phyloP scores from a whole-genome alignment of 176 grass and related monocot species.

The Calamus simplicifolius region DNA sequence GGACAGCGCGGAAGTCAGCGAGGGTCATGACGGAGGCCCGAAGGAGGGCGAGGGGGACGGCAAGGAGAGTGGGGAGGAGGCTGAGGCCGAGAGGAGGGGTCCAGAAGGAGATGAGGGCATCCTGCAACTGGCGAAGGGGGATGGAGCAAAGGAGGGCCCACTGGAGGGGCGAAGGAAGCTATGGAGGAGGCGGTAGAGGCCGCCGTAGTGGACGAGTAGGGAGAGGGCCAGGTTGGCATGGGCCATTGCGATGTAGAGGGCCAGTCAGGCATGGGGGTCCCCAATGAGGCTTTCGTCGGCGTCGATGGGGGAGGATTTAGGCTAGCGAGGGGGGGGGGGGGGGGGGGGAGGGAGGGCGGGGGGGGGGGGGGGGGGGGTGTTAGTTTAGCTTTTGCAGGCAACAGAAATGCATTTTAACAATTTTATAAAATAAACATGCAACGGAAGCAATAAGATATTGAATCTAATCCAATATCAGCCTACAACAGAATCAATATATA shows the following conservation, averaged over 20 bases:
- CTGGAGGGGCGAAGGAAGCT: conserved; percentile 94
- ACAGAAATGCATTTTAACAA: no score
- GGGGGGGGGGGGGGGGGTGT: conserved; percentile 35
- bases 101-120: conserved; percentile 81
- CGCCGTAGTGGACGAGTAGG: conserved; percentile 69
- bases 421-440: no score
- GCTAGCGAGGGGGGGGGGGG: conserved; percentile 1
- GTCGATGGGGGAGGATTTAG: not conserved
- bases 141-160: conserved; percentile 98
- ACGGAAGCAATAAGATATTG: no score
- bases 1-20: conserved; percentile 56
- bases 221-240: conserved; percentile 78
- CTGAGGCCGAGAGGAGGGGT: conserved; percentile 60
- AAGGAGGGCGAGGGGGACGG: conserved; percentile 60
- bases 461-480: no score
- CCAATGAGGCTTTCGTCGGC: conserved; percentile 7
- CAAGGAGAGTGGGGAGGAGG: conserved; percentile 52
- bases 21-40: conserved; percentile 48
- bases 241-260: conserved; percentile 98
- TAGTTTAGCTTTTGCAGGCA: no score
- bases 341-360: conserved; percentile 2
- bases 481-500: no score
- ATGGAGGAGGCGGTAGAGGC: conserved; percentile 67
- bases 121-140: conserved; percentile 81
- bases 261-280: conserved; percentile 26